Evolutionary conservation across 306 rosid genomes (phyloP).

Genomic region (Medicago truncatula): MtrunA17r5.0-ANR NC_053047.1:18026001-18026500

Average conservation of each 20-base stretch:
- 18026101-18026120: neutral
- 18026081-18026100: neutral
- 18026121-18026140: neutral
- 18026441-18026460: neutral
- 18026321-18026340: neutral
- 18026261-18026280: neutral
- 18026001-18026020: neutral
- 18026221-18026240: neutral
- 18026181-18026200: neutral
- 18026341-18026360: neutral
- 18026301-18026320: neutral
- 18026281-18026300: neutral
- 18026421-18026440: constrained; percentile 1
- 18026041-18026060: neutral
- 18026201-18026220: neutral
- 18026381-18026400: constrained; percentile 4
- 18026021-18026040: neutral
- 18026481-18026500: neutral
- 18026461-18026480: neutral
- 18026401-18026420: neutral
- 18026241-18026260: neutral
- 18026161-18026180: neutral
- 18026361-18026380: neutral
- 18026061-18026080: neutral
- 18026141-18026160: neutral